These are phyloP conservation scores for Sextonia rubra DNA, from an alignment of 164 flowering plant genomes.

Conservation along the genomic window DNA sequence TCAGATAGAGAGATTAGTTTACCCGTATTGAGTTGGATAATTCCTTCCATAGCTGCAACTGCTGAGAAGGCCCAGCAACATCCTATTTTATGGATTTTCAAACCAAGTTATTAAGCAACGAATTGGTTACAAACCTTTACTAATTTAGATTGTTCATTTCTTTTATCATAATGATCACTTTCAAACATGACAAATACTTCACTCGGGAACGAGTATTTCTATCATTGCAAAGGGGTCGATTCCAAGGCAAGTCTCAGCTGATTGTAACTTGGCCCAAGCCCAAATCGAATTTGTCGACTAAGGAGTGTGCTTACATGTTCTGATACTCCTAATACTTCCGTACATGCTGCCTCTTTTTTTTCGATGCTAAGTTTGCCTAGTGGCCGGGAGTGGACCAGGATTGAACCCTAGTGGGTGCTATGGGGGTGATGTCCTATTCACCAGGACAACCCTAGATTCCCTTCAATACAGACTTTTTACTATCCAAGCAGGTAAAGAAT, in stretches of 20 bases:
- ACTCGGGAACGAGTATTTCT: not conserved
- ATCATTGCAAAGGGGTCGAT: not conserved
- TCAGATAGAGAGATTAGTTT: conserved; percentile 3
- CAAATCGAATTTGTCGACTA: too few species aligned
- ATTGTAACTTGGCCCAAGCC: too few species aligned
- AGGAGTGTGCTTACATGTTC: too few species aligned
- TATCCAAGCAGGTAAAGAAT: too few species aligned
- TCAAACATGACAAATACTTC: not conserved
- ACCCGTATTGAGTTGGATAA: conserved; percentile 2
- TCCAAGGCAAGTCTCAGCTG: too few species aligned
- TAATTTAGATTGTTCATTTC: not conserved
- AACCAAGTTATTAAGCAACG: not conserved
- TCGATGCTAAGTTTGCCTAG: too few species aligned
- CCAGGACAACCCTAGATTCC: too few species aligned
- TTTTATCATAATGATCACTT: not conserved
- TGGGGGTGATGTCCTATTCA: too few species aligned
- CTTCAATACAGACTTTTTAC: not conserved
- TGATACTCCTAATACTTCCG: too few species aligned
- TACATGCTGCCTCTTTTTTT: too few species aligned
- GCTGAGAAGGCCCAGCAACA: conserved; percentile 10
- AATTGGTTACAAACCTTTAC: not conserved
- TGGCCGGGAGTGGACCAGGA: too few species aligned
- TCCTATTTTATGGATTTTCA: not conserved
- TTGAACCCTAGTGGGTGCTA: too few species aligned
- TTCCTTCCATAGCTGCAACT: conserved; percentile 8